Evolutionary conservation across 2,329 filamentous ascomycete genomes (phyloP).

Genomic region (Penicillium sp.): DNA sequence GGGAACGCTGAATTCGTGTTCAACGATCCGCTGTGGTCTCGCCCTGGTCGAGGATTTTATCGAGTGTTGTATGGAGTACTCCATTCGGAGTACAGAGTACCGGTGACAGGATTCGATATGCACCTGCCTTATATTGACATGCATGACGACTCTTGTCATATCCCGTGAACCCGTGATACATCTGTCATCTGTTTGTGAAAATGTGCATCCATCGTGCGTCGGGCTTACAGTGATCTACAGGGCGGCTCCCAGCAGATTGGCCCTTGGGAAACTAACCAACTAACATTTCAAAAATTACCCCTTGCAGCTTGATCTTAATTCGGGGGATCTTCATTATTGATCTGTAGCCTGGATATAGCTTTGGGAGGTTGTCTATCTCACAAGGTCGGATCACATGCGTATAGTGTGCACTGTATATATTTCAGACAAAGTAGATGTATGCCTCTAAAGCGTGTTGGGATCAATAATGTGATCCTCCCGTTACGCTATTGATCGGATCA

Average conservation of each 20-base stretch:
- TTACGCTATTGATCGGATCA: slow-evolving; percentile 5
- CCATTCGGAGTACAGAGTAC: background rate
- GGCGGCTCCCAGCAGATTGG: slow-evolving; percentile 8
- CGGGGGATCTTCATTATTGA: background rate
- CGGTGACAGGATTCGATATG: background rate
- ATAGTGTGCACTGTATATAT: background rate
- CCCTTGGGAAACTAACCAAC: background rate
- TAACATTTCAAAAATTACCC: background rate
- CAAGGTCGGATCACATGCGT: background rate
- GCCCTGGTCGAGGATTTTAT: slow-evolving; percentile 1
- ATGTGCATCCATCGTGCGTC: background rate
- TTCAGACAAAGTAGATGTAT: background rate
- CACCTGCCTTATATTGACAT: background rate
- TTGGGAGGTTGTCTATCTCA: background rate
- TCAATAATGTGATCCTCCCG: slow-evolving; percentile 6
- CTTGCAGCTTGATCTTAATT: background rate
- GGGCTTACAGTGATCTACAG: slow-evolving; percentile 10
- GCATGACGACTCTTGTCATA: background rate
- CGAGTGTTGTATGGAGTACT: background rate
- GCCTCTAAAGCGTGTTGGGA: background rate
- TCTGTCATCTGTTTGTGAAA: background rate
- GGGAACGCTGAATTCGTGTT: slow-evolving; percentile 3
- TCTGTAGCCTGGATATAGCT: background rate
- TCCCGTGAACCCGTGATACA: background rate
- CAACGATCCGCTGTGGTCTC: slow-evolving; percentile 20